Base-by-base conservation (phyloP, 108 stramenopile species). In the Cyclostephanos invisitatus region DNA sequence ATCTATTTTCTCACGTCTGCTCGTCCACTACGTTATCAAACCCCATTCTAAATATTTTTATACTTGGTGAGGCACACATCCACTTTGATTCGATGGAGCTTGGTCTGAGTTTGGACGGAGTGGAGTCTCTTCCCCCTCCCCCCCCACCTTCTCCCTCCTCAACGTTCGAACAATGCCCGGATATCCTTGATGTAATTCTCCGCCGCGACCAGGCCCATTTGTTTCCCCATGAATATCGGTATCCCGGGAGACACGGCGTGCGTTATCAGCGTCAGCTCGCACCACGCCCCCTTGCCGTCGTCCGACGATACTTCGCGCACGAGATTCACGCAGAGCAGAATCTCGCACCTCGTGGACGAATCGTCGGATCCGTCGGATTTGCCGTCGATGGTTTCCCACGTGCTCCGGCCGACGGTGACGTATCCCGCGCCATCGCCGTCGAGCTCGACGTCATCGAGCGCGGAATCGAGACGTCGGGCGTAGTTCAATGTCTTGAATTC, bases 171-270 rank as follows among this genome's bases (percentile, higher is more conserved):
- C 18, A 74, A 20, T n/a, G 47, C 67, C 21, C 87, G 87, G 37
- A 91, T 65, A 49, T 88, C 87, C 62, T 73, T 80, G 40, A 88
- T 83, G 69, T 83, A 85, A 49, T 77, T 85, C 24, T 71, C 75
- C 9, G 87, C 85, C 29, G 84, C 73, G 10, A 62, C 24, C 36
- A 87, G 78, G 9, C 75, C 89, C 46, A 81, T 57, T 50, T 80
- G 64, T 48, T 80, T 76, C 28, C 82, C 86, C 10, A 87, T 17
- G 63, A 85, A 78, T 53, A 86, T 74, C 3, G 89, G 89, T 6
- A 87, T 66, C 7, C 81, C 79, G 17, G 85, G 83, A 7, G 86
- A 77, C 20, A 79, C 76, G 35, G 83, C 70, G 59, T 91, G 89
- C 4, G 83, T 88, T 14, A 91, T 70, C 22, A 60, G 77, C 21